phyloP scores from a whole-genome alignment of 805 yeast species.

The Cyberlindnera euphorbiae region DNA sequence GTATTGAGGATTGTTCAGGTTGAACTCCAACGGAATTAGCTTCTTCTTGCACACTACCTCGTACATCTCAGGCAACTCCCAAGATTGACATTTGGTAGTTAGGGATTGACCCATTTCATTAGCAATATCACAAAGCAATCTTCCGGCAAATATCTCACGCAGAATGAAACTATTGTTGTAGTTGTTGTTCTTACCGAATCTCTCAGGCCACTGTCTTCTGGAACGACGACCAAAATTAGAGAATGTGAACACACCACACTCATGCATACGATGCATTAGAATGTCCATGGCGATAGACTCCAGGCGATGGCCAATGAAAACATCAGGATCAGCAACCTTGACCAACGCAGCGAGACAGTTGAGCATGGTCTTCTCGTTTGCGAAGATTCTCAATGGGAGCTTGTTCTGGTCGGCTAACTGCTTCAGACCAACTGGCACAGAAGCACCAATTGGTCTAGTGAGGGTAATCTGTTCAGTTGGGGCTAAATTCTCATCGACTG shows the following conservation, averaged over 20 bases:
- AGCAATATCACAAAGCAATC: constrained; percentile 86
- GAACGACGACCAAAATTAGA: constrained; percentile 78
- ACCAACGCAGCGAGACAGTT: constrained; percentile 70
- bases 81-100: constrained; percentile 86
- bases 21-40: constrained; percentile 62
- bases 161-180: constrained; percentile 50
- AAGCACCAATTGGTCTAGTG: constrained; percentile 71
- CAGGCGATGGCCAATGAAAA: constrained; percentile 80
- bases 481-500: constrained; percentile 54
- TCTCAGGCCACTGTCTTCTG: constrained; percentile 73
- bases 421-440: constrained; percentile 74
- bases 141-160: constrained; percentile 73
- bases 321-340: constrained; percentile 81
- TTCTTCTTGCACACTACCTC: constrained; percentile 67
- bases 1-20: constrained; percentile 60
- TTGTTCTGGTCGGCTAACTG: constrained; percentile 52
- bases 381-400: constrained; percentile 51
- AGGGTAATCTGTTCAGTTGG: constrained; percentile 66
- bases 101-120: constrained; percentile 93
- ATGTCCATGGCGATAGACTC: constrained; percentile 78
- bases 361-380: constrained; percentile 69
- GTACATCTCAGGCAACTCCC: constrained; percentile 92
- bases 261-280: constrained; percentile 74
- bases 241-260: constrained; percentile 69
- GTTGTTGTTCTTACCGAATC: constrained; percentile 50